phyloP scores from a whole-genome alignment of 2,329 filamentous ascomycete genomes.

The Sarocladium kiliense region DNA sequence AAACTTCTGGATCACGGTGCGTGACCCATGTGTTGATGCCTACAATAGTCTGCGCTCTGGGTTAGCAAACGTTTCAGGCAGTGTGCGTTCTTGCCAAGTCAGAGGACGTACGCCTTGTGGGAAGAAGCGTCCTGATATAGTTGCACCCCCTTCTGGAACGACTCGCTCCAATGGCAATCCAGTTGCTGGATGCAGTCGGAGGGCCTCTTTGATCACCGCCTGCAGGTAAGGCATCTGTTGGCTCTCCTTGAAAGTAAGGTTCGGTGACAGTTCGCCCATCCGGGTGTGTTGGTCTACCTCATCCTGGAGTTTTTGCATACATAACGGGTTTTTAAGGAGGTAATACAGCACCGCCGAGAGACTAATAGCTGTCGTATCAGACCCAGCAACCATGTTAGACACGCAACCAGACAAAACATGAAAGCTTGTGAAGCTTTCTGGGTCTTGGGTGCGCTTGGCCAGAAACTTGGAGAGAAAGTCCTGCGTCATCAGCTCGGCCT shows the following conservation, averaged over 20 bases:
- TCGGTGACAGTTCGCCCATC: slow-evolving; percentile 13
- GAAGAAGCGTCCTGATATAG: slow-evolving; percentile 29
- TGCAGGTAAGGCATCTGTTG: slow-evolving; percentile 45
- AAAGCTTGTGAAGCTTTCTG: slow-evolving; percentile 32
- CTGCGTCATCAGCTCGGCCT: slow-evolving; percentile 12
- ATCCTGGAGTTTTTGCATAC: slow-evolving; percentile 16
- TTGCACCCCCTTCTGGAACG: slow-evolving; percentile 38
- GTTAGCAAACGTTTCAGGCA: too few species aligned
- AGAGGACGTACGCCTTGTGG: slow-evolving; percentile 21
- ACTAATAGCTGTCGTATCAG: slow-evolving; percentile 43
- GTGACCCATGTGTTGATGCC: slow-evolving; percentile 31
- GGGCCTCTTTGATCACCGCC: slow-evolving; percentile 47
- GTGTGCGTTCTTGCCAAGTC: too few species aligned
- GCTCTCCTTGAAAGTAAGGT: slow-evolving; percentile 28
- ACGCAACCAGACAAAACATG: slow-evolving; percentile 23
- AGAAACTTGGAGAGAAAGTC: slow-evolving; percentile 22
- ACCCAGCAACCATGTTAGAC: slow-evolving; percentile 32
- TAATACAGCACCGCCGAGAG: slow-evolving; percentile 39
- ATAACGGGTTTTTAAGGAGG: slow-evolving; percentile 27
- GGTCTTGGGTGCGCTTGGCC: slow-evolving; percentile 32
- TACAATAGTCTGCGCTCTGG: slow-evolving; percentile 25
- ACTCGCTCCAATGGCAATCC: slow-evolving; percentile 44
- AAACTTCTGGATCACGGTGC: slow-evolving; percentile 26
- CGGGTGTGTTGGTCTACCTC: slow-evolving; percentile 17
- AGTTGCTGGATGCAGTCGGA: slow-evolving; percentile 44